Evolutionary conservation across 2,329 filamentous ascomycete species (phyloP).

Genomic region (Penicillium sp.): DNA sequence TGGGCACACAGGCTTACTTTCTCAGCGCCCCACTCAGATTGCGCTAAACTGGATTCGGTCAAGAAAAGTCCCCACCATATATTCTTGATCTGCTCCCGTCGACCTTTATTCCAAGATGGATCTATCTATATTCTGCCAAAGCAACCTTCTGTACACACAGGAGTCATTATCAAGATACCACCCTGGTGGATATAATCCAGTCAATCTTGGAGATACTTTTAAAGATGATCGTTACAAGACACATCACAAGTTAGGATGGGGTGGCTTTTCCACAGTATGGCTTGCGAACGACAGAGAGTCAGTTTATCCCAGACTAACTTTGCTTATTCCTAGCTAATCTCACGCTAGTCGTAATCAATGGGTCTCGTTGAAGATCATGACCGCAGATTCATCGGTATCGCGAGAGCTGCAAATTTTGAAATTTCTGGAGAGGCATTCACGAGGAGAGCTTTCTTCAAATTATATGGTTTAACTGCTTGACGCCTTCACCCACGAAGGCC

Average conservation of each 20-base stretch:
- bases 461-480: slow-evolving; percentile 33
- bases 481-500: slow-evolving; percentile 31
- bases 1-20: too few species aligned
- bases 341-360: slow-evolving; percentile 16
- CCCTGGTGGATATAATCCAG: slow-evolving; percentile 43
- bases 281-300: slow-evolving; percentile 38
- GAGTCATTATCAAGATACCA: slow-evolving; percentile 33
- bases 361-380: slow-evolving; percentile 37
- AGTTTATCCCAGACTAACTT: background rate
- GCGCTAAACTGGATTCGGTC: too few species aligned
- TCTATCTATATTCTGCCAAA: slow-evolving; percentile 19
- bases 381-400: slow-evolving; percentile 21
- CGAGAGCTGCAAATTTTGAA: slow-evolving; percentile 24
- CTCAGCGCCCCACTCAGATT: too few species aligned
- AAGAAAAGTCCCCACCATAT: too few species aligned
- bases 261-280: slow-evolving; percentile 50
- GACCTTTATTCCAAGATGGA: slow-evolving; percentile 7
- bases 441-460: slow-evolving; percentile 16
- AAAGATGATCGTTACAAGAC: slow-evolving; percentile 44
- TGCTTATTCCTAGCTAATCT: slow-evolving; percentile 15
- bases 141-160: slow-evolving; percentile 28
- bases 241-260: slow-evolving; percentile 48
- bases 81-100: too few species aligned
- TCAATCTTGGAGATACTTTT: slow-evolving; percentile 28
- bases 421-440: slow-evolving; percentile 9